Evolutionary conservation across 495 filamentous ascomycete genomes (phyloP), one percentile per base, ranked within the genome.

Genomic region (Penicillium alfredii): DNA sequence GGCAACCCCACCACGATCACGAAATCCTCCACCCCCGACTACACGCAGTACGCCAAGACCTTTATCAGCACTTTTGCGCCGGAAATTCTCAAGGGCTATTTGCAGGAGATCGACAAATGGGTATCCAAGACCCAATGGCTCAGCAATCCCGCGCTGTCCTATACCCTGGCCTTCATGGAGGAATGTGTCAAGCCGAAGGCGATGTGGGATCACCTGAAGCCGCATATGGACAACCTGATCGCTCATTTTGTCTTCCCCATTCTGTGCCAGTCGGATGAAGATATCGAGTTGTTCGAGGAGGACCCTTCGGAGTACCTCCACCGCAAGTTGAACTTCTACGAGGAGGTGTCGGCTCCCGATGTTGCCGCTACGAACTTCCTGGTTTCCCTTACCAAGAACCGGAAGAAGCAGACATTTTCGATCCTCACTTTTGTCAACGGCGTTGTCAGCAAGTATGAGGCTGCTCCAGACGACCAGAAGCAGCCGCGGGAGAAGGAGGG

Each of bases 281-380:
- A 98, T 38, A 73, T 97, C 23, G 90, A 96, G 55, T 76, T 94
- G 30, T 98, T 98, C 55, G 81, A 94, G 52, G 77, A 82, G 4
- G 90, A 98, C 45, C 92, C 92, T 1, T 83, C 89, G 27, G 92
- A 98, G 53, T 98, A 97, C 53, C 76, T 98, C 11, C 92, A 96
- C 64, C 80, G 90, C 30, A 97, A 97, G 61, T 65, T 98, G 30
- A 97, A 97, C 61, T 97, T 86, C 60, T 98, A 93, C 56, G 92
- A 98, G 65, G 92, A 98, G 53, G 86, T 94, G 9, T 90, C 93
- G 1, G 81, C 92, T 9, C 92, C 92, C 4, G 92, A 98, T 60
- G 87, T 97, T 38, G 88, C 93, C 3, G 92, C 93, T 3, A 95
- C 88, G 3, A 97, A 97, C 55, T 95, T 98, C 69, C 63, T 98